Conservation (phyloP, 352 stramenopile species). For the Phytophthora foliorum region DNA sequence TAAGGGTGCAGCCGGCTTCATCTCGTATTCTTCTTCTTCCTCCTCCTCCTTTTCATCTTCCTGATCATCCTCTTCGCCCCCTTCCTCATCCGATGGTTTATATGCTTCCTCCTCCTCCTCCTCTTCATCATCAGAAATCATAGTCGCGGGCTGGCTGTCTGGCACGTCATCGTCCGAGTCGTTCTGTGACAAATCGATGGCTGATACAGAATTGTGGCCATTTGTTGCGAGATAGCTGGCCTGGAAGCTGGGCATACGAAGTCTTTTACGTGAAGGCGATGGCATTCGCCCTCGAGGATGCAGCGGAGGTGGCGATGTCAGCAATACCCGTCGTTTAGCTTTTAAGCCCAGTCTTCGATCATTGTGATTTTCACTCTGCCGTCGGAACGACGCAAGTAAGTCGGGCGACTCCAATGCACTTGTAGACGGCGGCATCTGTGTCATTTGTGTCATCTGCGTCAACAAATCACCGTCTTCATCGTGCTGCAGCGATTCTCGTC, state of each 20-base stretch:
- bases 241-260: slow-evolving; percentile 36
- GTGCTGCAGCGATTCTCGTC: slow-evolving; percentile 26
- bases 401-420: slow-evolving; percentile 50
- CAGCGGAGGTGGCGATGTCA: slow-evolving; percentile 25
- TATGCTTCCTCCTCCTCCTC: slow-evolving; percentile 38
- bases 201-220: neutral
- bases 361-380: slow-evolving; percentile 10
- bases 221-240: neutral
- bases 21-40: slow-evolving; percentile 55
- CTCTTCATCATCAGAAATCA: slow-evolving; percentile 20
- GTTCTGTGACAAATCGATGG: slow-evolving; percentile 20
- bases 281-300: slow-evolving; percentile 21
- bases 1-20: slow-evolving; percentile 41
- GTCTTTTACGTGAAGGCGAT: slow-evolving; percentile 43
- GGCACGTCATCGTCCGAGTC: slow-evolving; percentile 28
- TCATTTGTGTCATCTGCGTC: slow-evolving; percentile 45
- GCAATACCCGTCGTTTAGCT: slow-evolving; percentile 32
- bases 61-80: neutral
- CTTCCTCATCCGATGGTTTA: neutral
- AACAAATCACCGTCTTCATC: slow-evolving; percentile 32
- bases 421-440: slow-evolving; percentile 38
- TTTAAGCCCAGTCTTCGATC: slow-evolving; percentile 19
- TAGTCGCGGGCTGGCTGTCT: slow-evolving; percentile 20
- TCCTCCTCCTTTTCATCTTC: slow-evolving; percentile 25
- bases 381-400: slow-evolving; percentile 38